Base-by-base conservation (phyloP, 768 basidiomycete genomes). In the Tricholoma bakamatsutake region DNA sequence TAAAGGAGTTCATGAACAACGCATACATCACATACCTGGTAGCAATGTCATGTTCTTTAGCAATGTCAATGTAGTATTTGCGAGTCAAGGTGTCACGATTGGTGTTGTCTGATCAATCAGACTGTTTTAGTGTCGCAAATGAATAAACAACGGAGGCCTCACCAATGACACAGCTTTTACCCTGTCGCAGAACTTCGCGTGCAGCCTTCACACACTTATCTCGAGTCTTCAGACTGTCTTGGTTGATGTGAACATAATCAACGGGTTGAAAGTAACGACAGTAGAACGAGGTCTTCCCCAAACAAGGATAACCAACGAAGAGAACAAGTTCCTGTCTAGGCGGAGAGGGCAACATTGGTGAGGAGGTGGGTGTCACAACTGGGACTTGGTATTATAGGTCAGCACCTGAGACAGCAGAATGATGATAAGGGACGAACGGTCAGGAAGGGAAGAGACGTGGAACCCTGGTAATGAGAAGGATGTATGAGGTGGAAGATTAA, bases 221-320 rank as follows among this genome's bases (percentile, higher is more conserved):
- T 43, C 89, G 78, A n/a, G 83, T 84, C 50, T 82, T 81, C 12
- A 98, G 70, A 2, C 73, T 83, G 66, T 96, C 93, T 69, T 96
- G 93, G 65, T 96, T 96, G 58, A 98, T 78, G 60, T 95, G 91
- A 1, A 77, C 69, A 68, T 98, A 97, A 12, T 80, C 85, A 4
- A 69, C 71, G 0, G 83, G 74, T 15, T 74, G 68, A 69, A 98
- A 95, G 66, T 93, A 74, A 43, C 66, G 76, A 15, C 74, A 74
- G 68, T 78, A 98, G 69, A 97, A 90, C 0, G 87, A 80, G 0
- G 90, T 84, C 70, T 98, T 98, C 40, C 96, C 96, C 37, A 80
- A 57, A 60, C 75, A 76, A 1, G 80, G 80, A 58, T 77, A 80
- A 43, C 81, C 80, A 28, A 79, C 76, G 52, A 83, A 81, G 2